These are phyloP conservation scores for Aureobasidium uvarum DNA, from an alignment of 2,329 filamentous ascomycete species.

Conservation along the genomic window DNA sequence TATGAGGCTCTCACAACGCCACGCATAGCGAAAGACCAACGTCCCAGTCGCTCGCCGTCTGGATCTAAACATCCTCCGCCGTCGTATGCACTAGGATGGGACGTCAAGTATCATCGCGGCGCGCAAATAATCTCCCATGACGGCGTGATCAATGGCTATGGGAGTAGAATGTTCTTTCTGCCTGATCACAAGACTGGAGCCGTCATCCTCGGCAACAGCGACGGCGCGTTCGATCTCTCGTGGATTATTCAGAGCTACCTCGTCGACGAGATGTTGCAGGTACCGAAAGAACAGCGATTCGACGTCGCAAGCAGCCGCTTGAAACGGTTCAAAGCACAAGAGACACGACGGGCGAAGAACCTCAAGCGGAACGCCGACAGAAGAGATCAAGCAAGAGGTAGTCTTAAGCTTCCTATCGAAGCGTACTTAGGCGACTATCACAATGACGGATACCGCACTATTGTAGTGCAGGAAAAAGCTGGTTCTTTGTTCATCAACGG, in stretches of 20 bases:
- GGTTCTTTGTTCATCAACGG: not conserved
- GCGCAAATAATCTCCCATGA: conserved; percentile 36
- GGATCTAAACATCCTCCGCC: not conserved
- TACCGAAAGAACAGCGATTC: not conserved
- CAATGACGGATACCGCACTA: not conserved
- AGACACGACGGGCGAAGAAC: not conserved
- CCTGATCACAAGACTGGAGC: conserved; percentile 36
- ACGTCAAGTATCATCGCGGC: conserved; percentile 36
- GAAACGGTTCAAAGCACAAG: not conserved
- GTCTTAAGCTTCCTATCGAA: not conserved
- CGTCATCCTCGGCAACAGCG: conserved; percentile 37
- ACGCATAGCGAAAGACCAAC: conserved; percentile 31
- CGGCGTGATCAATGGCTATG: conserved; percentile 36
- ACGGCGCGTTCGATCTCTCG: not conserved
- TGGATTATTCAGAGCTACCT: not conserved
- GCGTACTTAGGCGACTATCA: not conserved
- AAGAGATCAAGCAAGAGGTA: not conserved
- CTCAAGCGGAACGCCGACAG: not conserved
- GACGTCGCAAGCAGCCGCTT: not conserved
- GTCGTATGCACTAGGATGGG: conserved; percentile 32
- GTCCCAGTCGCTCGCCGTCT: conserved; percentile 29
- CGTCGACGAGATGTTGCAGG: not conserved
- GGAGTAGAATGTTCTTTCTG: conserved; percentile 34
- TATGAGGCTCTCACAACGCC: conserved; percentile 29
- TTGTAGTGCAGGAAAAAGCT: not conserved